Conservation (phyloP, 2,329 filamentous ascomycete species). For the Epichloe amarillans region DNA sequence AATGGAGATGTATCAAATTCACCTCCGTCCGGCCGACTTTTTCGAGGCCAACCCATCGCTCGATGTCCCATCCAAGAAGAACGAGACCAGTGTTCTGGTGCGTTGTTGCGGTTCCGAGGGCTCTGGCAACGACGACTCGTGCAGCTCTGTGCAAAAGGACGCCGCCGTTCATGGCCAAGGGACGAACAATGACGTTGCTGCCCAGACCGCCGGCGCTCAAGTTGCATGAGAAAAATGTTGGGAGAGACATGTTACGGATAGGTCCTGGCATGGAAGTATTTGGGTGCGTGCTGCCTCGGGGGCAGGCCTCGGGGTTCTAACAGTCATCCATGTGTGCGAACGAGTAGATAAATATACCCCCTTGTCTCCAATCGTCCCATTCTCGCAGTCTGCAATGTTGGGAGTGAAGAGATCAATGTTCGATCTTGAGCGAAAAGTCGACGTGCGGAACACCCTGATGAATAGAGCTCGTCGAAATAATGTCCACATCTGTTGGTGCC, state of each 20-base stretch:
- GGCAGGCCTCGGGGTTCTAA: no score
- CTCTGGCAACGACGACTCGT: constrained; percentile 2
- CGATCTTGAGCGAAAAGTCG: constrained; percentile 91
- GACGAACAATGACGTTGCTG: constrained; percentile 6
- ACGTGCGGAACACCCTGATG: constrained; percentile 91
- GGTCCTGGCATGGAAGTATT: not conserved
- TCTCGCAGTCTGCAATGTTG: not conserved
- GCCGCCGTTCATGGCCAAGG: constrained; percentile 21
- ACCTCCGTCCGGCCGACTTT: constrained; percentile 29
- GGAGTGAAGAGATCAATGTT: constrained; percentile 16
- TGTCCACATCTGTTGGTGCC: constrained; percentile 58
- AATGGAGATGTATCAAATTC: constrained; percentile 33
- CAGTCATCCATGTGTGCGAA: not conserved
- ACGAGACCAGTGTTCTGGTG: constrained; percentile 28
- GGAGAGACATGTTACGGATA: not conserved
- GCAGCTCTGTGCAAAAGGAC: constrained; percentile 16
- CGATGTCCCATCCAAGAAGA: constrained; percentile 26
- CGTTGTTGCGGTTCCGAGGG: constrained; percentile 17
- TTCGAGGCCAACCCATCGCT: constrained; percentile 33
- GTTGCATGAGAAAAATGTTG: constrained; percentile 3
- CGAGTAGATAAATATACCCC: no score
- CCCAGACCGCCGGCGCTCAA: constrained; percentile 10
- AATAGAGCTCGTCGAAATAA: constrained; percentile 91
- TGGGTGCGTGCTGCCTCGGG: not conserved
- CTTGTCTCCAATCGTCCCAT: no score